Evolutionary conservation across 108 stramenopile genomes (phyloP).

Genomic region (Fragilaria crotonensis): DNA sequence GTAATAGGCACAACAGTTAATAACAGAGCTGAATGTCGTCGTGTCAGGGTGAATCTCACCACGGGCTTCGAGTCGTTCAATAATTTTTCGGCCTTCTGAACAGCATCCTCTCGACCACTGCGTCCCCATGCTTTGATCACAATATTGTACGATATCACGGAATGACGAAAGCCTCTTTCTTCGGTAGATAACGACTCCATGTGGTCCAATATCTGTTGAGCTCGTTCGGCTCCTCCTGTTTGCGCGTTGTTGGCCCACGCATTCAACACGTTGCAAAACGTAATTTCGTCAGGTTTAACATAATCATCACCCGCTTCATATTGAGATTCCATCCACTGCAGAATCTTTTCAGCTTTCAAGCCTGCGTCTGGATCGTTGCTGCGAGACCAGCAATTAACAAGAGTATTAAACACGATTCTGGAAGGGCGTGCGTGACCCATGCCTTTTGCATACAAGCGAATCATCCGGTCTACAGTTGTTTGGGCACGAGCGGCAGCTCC

Average conservation of each 20-base stretch:
- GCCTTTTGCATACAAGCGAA: constrained; percentile 48
- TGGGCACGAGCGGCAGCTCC: constrained; percentile 42
- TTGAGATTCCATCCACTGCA: constrained; percentile 67
- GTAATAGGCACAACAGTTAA: constrained; percentile 45
- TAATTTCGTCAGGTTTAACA: constrained; percentile 55
- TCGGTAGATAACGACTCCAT: constrained; percentile 36
- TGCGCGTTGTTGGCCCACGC: constrained; percentile 60
- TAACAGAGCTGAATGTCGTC: constrained; percentile 39
- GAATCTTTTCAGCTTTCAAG: constrained; percentile 42
- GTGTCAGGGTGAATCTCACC: constrained; percentile 26
- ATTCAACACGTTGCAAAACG: constrained; percentile 61
- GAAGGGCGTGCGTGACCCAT: constrained; percentile 46
- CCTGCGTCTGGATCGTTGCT: constrained; percentile 35
- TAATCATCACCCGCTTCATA: constrained; percentile 42
- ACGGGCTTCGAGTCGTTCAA: constrained; percentile 19
- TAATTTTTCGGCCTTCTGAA: constrained; percentile 30
- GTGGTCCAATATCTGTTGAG: constrained; percentile 64
- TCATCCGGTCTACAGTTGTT: constrained; percentile 64
- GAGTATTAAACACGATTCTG: constrained; percentile 55
- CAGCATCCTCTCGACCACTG: constrained; percentile 36
- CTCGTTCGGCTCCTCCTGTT: constrained; percentile 56
- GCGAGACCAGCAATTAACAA: constrained; percentile 64
- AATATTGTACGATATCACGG: constrained; percentile 47
- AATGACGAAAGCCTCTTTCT: constrained; percentile 31
- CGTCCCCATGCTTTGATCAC: constrained; percentile 69